Evolutionary conservation across 345 rosid genomes (phyloP).

Genomic region (Murraya koenigii): DNA sequence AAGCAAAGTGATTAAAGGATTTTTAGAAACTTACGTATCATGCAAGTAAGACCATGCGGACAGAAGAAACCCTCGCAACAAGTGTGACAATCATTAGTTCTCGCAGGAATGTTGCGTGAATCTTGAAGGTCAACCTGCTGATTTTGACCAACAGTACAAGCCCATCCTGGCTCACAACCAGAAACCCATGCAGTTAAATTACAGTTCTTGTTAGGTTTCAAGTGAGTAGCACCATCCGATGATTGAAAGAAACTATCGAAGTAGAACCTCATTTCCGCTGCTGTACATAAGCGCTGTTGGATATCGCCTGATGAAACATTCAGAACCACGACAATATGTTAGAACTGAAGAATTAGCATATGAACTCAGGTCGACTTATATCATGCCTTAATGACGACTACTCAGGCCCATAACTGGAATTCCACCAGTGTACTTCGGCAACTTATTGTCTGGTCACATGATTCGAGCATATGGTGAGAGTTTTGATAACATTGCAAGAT

Average conservation of each 20-base stretch:
- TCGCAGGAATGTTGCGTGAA: conserved; percentile 52
- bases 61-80: conserved; percentile 96
- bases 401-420: neutral
- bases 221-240: conserved; percentile 27
- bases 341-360: neutral
- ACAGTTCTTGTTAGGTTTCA: conserved; percentile 73
- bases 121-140: conserved; percentile 51
- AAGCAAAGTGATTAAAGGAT: conserved; percentile 9
- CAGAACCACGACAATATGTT: neutral
- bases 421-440: neutral
- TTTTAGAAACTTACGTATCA: conserved; percentile 70
- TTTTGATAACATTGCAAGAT: neutral
- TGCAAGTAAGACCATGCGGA: conserved; percentile 89
- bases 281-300: conserved; percentile 56
- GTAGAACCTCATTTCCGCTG: conserved; percentile 78
- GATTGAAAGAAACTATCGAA: conserved; percentile 46
- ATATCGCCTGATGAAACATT: conserved; percentile 49
- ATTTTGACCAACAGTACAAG: conserved; percentile 51
- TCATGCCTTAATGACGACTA: neutral
- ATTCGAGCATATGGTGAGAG: neutral
- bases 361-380: neutral
- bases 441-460: neutral
- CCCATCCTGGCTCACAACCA: conserved; percentile 99
- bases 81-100: conserved; percentile 58
- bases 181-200: conserved; percentile 79